phyloP scores from a whole-genome alignment of 768 basidiomycete genomes.

The Collybia nuda region DNA sequence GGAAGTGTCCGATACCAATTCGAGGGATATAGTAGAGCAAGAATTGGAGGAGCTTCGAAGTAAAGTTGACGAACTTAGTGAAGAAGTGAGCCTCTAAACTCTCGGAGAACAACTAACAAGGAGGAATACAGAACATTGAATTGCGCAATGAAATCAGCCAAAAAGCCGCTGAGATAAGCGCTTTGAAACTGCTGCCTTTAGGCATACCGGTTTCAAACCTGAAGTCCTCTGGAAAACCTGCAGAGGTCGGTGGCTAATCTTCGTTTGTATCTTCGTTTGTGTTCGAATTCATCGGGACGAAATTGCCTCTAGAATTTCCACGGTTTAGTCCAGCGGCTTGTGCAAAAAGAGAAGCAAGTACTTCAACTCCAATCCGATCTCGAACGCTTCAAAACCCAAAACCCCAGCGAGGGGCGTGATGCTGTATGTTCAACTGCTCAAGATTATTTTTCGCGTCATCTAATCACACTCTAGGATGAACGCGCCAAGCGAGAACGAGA shows the following conservation, averaged over 20 bases:
- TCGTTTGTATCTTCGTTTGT: slow-evolving; percentile 5
- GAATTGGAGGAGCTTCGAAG: slow-evolving; percentile 60
- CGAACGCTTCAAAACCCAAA: slow-evolving; percentile 57
- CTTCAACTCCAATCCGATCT: slow-evolving; percentile 71
- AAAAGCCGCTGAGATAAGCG: slow-evolving; percentile 67
- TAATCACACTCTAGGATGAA: slow-evolving; percentile 50
- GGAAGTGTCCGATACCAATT: slow-evolving; percentile 38
- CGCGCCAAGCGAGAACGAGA: slow-evolving; percentile 76
- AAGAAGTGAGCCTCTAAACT: slow-evolving; percentile 49
- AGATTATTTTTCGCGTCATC: background rate
- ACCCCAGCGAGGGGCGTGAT: slow-evolving; percentile 56
- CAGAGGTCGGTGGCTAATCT: no score
- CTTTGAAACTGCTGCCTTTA: slow-evolving; percentile 53
- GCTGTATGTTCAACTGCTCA: slow-evolving; percentile 45
- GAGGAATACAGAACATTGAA: slow-evolving; percentile 40
- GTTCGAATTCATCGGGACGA: background rate
- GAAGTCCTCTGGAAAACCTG: slow-evolving; percentile 40
- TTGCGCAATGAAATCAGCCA: slow-evolving; percentile 57
- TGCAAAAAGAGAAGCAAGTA: slow-evolving; percentile 86
- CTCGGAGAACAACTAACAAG: background rate
- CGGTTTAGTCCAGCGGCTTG: slow-evolving; percentile 76
- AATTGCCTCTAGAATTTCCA: slow-evolving; percentile 50
- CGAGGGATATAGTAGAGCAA: slow-evolving; percentile 47
- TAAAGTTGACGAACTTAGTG: slow-evolving; percentile 62
- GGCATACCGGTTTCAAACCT: slow-evolving; percentile 33